phyloP scores from a whole-genome alignment of 331 rosid genomes.

The Spiraea crenata region DNA sequence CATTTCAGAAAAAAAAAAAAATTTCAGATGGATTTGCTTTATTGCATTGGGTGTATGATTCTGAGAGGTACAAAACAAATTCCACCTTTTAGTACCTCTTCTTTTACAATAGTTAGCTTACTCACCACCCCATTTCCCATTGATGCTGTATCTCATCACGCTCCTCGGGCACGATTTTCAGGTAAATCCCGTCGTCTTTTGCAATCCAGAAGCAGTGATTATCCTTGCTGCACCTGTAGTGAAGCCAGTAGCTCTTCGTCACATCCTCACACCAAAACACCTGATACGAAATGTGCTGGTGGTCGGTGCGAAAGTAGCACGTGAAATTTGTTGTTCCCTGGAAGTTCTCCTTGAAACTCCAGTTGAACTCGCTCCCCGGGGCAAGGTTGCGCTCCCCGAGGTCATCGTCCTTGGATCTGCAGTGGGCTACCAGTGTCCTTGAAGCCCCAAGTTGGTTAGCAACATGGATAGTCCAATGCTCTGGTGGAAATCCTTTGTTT shows the following conservation, averaged over 20 bases:
- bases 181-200: constrained; percentile 26
- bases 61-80: too few species aligned
- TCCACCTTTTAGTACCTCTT: too few species aligned
- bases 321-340: constrained; percentile 36
- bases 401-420: constrained; percentile 30
- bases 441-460: constrained; percentile 26
- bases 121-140: neutral
- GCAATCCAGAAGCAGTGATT: constrained; percentile 26
- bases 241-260: neutral
- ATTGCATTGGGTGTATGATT: too few species aligned
- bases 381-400: constrained; percentile 6
- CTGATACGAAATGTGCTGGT: neutral
- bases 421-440: constrained; percentile 16
- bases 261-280: constrained; percentile 23
- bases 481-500: neutral
- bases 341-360: constrained; percentile 39
- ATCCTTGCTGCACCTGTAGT: constrained; percentile 1
- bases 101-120: too few species aligned
- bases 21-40: too few species aligned
- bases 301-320: constrained; percentile 28
- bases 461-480: constrained; percentile 34
- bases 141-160: neutral
- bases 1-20: too few species aligned
- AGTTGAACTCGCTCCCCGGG: constrained; percentile 26
- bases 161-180: neutral